Base-by-base conservation (phyloP, 257 asterid species). In the Thymus quinquecostatus region DNA sequence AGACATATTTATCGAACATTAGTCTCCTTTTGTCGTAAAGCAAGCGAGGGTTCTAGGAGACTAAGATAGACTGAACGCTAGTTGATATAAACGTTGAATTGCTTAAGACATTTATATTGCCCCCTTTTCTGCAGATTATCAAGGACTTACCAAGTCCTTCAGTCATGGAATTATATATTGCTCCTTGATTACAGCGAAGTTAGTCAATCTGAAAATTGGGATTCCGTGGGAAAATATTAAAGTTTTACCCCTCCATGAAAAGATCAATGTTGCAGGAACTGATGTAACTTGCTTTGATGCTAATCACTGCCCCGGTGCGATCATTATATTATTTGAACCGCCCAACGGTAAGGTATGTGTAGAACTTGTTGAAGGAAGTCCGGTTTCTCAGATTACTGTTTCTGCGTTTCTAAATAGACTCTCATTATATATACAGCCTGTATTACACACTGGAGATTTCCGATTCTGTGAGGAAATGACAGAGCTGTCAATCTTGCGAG, bases 221-320 rank as follows among this genome's bases (percentile, higher is more conserved):
- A 88, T 91, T 72, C 82, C 97, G 58, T 78, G 84, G 87, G 93
- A 86, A 70, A 86, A 82, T 66, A 71, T 94, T 69, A 85, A 87
- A 71, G 85, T 94, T 80, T 83, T 94, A 83, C 96, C 99, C 66
- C 88, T 91, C 77, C 87, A 91, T 73, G 86, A 86, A 82, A 94
- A 75, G 90, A 81, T 86, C 71, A 88, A 71, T 71, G 80, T 94
- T 61, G 96, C 87, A 69, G 99, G 99, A 57, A 73, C 75, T 58
- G 77, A 85, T 55, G 87, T 94, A 64, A 94, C 96, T 11, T 91
- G 97, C 79, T 94, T 88, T 69, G 95, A 94, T 75, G 97, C 99
- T 78, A 94, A 94, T 82, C 99, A 94, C 80, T 94, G 99, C 75
- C 98, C 99, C 21, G 99, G 99, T 77, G 90, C 98, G 49, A 71